Base-by-base conservation (phyloP, 2,329 filamentous ascomycete species). In the Colletotrichum tamarilloi region DNA sequence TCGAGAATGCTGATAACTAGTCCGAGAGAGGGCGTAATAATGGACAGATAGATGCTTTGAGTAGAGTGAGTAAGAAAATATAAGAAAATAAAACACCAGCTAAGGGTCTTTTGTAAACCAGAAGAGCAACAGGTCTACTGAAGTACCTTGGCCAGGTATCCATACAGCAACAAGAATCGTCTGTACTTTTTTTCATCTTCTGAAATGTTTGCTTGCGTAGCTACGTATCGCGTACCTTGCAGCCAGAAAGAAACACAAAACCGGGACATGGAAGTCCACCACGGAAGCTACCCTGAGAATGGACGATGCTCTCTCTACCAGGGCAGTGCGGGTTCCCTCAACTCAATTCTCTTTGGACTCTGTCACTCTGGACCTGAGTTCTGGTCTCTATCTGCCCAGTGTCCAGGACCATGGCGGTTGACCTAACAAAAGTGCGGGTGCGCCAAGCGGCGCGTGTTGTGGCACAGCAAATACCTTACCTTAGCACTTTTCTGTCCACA, bases 361-460 rank as follows among this genome's bases (percentile, higher is more conserved):
- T 32, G 35, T 14, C 35, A 38, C 35, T 42, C 38, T 19, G 38
- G 38, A 16, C 32, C 32, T 35, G 38, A 42, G 38, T 42, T 42
- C 38, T 42, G 38, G 16, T 42, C 38, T 42, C 16, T 2, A 16
- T 19, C 38, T 42, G 38, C 14, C 16, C 38, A 42, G 32, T 35
- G 14, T 16, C 38, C 38, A 42, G 1, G 38, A 42, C 16, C 38
- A 11, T 49, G 8, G n/a, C 19, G 14, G 38, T 19, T 19, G 14
- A 42, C 38, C 38, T 11, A 22, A n/a, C 16, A 30, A 24, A 32
- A 52, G 26, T 57, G 65, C 60, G 68, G 69, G 65, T 68, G 58
- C 30, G 35, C 69, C 53, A 4, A 26, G 65, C 46, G 65, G 65
- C 62, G 53, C 66, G 66, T 72, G 69, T 69, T 52, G 69, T 64